Evolutionary conservation across 2,329 filamentous ascomycete species (phyloP).

Genomic region (Cryphonectria carpinicola): DNA sequence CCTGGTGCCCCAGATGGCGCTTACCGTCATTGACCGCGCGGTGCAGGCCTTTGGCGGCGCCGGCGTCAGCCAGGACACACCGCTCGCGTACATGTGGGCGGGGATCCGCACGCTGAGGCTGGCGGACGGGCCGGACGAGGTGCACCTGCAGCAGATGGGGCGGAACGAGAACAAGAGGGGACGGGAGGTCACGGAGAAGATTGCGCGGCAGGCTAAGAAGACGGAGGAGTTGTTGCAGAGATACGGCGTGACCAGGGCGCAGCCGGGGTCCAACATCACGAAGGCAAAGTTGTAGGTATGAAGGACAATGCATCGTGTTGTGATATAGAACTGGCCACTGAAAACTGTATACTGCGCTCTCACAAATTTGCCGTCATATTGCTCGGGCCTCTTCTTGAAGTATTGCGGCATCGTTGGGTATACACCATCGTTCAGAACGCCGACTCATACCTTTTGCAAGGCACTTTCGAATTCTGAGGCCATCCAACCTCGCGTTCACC

Average conservation of each 20-base stretch:
- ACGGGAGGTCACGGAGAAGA: constrained; percentile 61
- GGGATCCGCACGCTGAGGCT: constrained; percentile 80
- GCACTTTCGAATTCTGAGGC: too few relatives aligned
- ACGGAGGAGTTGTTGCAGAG: constrained; percentile 67
- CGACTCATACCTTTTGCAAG: not conserved
- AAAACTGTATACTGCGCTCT: not conserved
- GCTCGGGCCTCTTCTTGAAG: not conserved
- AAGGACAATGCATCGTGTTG: not conserved
- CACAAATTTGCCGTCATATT: not conserved
- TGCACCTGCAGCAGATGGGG: constrained; percentile 82
- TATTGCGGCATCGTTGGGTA: not conserved
- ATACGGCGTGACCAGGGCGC: constrained; percentile 51
- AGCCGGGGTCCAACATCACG: constrained; percentile 58
- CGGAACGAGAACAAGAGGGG: constrained; percentile 78
- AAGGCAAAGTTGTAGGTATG: constrained; percentile 48
- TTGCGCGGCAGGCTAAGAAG: constrained; percentile 67
- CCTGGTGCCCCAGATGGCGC: constrained; percentile 78
- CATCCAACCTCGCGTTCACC: too few relatives aligned
- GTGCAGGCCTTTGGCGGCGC: constrained; percentile 91
- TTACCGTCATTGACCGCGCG: constrained; percentile 90
- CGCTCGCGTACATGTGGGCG: constrained; percentile 83
- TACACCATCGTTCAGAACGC: not conserved
- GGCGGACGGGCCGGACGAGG: constrained; percentile 95
- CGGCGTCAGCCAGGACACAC: constrained; percentile 93
- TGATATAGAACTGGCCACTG: not conserved